Percentiles rank a stretch among this genome's conserved stretches.
These are phyloP conservation scores for Talaromyces trachyspermus DNA, from an alignment of 495 filamentous ascomycete genomes.

Conservation along the genomic window DNA sequence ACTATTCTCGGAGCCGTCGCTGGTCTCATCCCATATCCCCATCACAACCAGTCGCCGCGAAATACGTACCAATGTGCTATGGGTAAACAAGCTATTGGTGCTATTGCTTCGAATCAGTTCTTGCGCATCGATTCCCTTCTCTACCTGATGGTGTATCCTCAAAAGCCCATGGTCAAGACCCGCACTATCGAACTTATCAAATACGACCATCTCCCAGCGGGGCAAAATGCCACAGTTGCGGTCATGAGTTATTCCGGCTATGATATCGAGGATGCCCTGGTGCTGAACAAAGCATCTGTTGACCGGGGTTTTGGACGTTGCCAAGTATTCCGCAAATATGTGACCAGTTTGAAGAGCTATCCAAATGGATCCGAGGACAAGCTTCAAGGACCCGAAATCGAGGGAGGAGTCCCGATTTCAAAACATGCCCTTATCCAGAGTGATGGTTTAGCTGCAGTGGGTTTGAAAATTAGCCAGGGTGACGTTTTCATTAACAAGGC, in stretches of 20 bases:
- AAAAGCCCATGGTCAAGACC: slow-evolving; percentile 95
- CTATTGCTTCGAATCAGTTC: slow-evolving; percentile 96
- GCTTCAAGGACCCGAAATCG: slow-evolving; percentile 50
- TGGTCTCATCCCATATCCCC: slow-evolving; percentile 93
- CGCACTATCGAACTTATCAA: slow-evolving; percentile 94
- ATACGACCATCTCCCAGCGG: slow-evolving; percentile 94
- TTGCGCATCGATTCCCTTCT: slow-evolving; percentile 90
- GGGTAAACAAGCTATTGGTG: slow-evolving; percentile 99
- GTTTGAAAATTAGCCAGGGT: slow-evolving; percentile 60
- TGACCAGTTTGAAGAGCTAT: slow-evolving; percentile 68
- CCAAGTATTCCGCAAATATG: slow-evolving; percentile 88
- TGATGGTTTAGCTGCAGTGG: slow-evolving; percentile 81
- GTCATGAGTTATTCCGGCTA: slow-evolving; percentile 99
- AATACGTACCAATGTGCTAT: slow-evolving; percentile 99
- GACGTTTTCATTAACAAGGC: slow-evolving; percentile 87
- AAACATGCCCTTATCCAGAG: slow-evolving; percentile 68
- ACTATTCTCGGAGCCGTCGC: slow-evolving; percentile 97
- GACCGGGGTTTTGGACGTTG: slow-evolving; percentile 94
- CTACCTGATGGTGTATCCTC: slow-evolving; percentile 95
- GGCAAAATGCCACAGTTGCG: slow-evolving; percentile 92
- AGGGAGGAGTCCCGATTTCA: slow-evolving; percentile 54
- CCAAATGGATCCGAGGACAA: slow-evolving; percentile 72
- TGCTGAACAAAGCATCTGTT: slow-evolving; percentile 89
- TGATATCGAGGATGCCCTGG: slow-evolving; percentile 97
- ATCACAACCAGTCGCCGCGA: slow-evolving; percentile 97